Percentiles rank a stretch among this genome's conserved stretches.
Conservation (phyloP, 495 filamentous ascomycete genomes). For the Neurospora cerealis region DNA sequence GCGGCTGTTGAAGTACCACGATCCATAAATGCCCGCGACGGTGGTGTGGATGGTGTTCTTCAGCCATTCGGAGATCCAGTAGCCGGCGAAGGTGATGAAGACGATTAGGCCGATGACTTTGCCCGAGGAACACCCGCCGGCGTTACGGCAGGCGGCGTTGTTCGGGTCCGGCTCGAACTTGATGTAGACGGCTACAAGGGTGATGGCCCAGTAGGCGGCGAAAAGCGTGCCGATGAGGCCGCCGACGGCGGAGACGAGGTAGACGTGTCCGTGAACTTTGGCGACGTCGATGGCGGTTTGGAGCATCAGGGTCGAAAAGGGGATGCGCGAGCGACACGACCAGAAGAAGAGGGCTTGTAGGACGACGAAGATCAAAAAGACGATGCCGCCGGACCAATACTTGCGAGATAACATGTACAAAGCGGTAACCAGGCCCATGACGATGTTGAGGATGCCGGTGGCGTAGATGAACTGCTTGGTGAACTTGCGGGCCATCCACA, state of each 20-base stretch:
- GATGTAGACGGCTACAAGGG: constrained; percentile 60
- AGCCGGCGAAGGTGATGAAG: constrained; percentile 81
- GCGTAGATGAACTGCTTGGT: constrained; percentile 89
- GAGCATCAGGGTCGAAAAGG: constrained; percentile 83
- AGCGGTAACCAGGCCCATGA: constrained; percentile 53
- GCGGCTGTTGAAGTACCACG: constrained; percentile 76
- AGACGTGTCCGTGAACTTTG: constrained; percentile 73
- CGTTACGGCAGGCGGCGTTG: constrained; percentile 57
- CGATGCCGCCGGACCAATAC: constrained; percentile 74
- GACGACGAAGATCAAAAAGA: constrained; percentile 69
- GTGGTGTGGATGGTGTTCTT: constrained; percentile 89
- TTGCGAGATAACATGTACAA: constrained; percentile 62
- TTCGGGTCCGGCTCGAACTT: constrained; percentile 58
- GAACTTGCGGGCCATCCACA: constrained; percentile 65
- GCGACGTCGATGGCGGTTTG: constrained; percentile 81
- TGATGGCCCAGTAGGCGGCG: constrained; percentile 52
- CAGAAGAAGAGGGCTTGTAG: constrained; percentile 42
- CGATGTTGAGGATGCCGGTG: constrained; percentile 77
- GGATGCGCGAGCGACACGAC: constrained; percentile 78
- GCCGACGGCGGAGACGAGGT: constrained; percentile 71
- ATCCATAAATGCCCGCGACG: constrained; percentile 80
- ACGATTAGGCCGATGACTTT: constrained; percentile 77
- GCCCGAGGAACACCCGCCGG: constrained; percentile 58
- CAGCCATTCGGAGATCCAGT: constrained; percentile 86
- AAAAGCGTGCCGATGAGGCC: constrained; percentile 66